A percentile compares a stretch with the other conserved stretches of the same genome.
These are phyloP conservation scores for Fraxinus americana DNA, from an alignment of 257 asterid genomes.

Conservation along the genomic window DNA sequence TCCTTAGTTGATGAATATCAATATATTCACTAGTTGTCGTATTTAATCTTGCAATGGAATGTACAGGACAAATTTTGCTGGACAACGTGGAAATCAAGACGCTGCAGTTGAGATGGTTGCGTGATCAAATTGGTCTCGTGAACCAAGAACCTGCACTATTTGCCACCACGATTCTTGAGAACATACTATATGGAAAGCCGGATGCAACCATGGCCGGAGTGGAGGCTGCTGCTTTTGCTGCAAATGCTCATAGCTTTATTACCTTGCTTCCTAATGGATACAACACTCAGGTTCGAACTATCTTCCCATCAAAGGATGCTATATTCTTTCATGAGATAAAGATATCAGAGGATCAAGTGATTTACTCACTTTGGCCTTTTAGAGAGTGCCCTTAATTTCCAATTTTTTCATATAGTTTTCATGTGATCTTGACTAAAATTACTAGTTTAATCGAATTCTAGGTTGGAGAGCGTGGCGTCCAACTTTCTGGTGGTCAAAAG, in stretches of 20 bases:
- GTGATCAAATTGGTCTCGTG: slow-evolving; percentile 94
- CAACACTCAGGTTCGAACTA: slow-evolving; percentile 67
- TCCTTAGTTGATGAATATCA: background rate
- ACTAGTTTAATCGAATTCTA: slow-evolving; percentile 25
- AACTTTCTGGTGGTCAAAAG: slow-evolving; percentile 94
- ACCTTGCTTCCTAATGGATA: slow-evolving; percentile 92
- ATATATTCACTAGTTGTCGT: slow-evolving; percentile 1
- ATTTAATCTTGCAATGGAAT: slow-evolving; percentile 13
- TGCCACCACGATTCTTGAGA: slow-evolving; percentile 95
- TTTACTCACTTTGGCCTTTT: background rate
- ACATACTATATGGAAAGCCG: slow-evolving; percentile 89
- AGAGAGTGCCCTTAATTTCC: background rate
- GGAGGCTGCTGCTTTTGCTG: slow-evolving; percentile 91
- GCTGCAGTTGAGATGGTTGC: slow-evolving; percentile 81
- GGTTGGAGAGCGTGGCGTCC: slow-evolving; percentile 99
- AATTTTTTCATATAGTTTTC: background rate
- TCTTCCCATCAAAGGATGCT: background rate
- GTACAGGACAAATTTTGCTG: slow-evolving; percentile 78
- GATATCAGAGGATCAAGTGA: background rate
- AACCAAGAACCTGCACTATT: slow-evolving; percentile 99
- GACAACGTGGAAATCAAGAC: slow-evolving; percentile 86
- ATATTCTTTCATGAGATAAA: background rate
- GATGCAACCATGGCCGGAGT: slow-evolving; percentile 92
- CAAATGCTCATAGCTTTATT: slow-evolving; percentile 92
- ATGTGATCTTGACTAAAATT: background rate